Base-by-base conservation (phyloP, 2,329 filamentous ascomycete genomes). In the Cercospora canescens region DNA sequence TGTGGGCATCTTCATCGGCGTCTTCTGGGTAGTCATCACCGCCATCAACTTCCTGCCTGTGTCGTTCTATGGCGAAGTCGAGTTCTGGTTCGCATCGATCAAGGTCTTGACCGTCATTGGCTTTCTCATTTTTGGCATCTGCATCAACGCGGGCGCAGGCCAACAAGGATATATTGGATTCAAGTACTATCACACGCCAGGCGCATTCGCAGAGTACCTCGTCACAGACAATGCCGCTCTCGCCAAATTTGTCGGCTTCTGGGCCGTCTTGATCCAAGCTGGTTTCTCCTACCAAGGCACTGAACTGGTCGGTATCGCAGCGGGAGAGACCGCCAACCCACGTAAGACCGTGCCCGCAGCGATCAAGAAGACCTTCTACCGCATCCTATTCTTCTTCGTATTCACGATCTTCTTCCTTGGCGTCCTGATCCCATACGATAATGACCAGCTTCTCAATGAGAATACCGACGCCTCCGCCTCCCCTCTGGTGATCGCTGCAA, bases 401-500 rank as follows among this genome's bases (percentile, higher is more conserved):
- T 70, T 77, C 21, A 76, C 74, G 16, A 70, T 79, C 64, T 74
- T 77, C 65, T 76, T 78, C 68, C 74, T 78, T 37, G 76, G 76
- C 12, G 67, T 78, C 7, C 66, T 78, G n/a, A 69, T 78, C 8
- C 76, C 76, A 6, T 75, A 74, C 65, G 71, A 77, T 70, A 76
- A 79, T 67, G 54, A 70, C 5, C 62, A 71, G 57, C 78, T 83
- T 6, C 74, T 82, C 30, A 76, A 72, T 21, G 76, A 73, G 45
- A 74, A 72, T 56, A 79, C 78, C 59, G 76, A 79, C 67, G 81
- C 80, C 48, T 83, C 84, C 6, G 83, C 85, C 4, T 88, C 86
- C 0, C 90, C 89, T 0, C 91, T 91, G 72, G 89, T 91, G 66
- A 86, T 91, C 69, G 86, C 86, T 26, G 87, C 88, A 66, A 79